Evolutionary conservation across 306 rosid genomes (phyloP), one percentile per base, ranked within the genome.

Genomic region (Begonia masoniana): DNA sequence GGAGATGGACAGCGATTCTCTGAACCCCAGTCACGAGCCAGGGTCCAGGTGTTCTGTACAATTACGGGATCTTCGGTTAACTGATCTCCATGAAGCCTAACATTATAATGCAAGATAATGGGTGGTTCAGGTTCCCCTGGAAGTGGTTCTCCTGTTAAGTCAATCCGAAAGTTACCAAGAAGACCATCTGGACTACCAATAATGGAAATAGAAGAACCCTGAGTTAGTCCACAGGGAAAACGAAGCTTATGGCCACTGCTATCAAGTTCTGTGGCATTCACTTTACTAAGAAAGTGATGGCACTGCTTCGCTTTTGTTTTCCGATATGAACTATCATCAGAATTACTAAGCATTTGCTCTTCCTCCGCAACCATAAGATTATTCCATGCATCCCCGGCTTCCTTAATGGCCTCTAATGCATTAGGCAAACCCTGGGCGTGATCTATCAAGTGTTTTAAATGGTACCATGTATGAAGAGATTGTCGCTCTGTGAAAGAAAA

Each of bases 91-190:
- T 77, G 84, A 72, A 92, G 96, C 70, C 96, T 78, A 52, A 83
- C 96, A 82, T 92, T 86, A 71, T 92, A 92, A 81, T 92, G 99
- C 82, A 87, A 73, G 62, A 92, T 69, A 57, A 81, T 62, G 41
- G 99, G 96, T 54, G 99, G 89, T 17, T 92, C 83, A 10, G 96
- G 96, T 75, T 92, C 99, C 76, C 99, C 96, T 11, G 99, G 99
- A 67, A 92, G 85, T 63, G 86, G 78, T 65, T 81, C 99, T 61
- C 93, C 99, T 15, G 93, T 81, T 66, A 92, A 69, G 61, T 92
- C 96, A 9, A 92, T 74, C 72, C 78, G 84, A 63, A 92, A 92
- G 65, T 77, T 71, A 12, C 96, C 99, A 51, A 92, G 83, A 62
- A 92, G 68, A 60, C 99, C 99, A 76, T 81, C 75, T 52, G 99